phyloP scores from a whole-genome alignment of 1,284 basidiomycete species.

The Cutaneotrichosporon cutaneum region DNA sequence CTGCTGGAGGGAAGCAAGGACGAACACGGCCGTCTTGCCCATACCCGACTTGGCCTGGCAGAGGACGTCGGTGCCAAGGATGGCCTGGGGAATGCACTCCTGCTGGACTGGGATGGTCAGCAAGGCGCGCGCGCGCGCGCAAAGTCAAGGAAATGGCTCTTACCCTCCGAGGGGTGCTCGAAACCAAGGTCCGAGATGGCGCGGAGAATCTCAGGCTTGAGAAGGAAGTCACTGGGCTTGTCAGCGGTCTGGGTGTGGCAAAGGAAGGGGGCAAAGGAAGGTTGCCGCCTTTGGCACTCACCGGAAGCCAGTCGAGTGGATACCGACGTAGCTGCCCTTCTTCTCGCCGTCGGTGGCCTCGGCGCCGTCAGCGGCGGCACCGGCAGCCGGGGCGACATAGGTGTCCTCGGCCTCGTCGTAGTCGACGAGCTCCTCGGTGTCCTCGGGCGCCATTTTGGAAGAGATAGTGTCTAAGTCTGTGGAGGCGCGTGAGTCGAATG shows the following conservation, averaged over 20 bases:
- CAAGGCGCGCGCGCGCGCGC: background rate
- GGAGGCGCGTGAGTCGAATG: conserved; percentile 12
- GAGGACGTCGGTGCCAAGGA: conserved; percentile 98
- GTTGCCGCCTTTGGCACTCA: conserved; percentile 48
- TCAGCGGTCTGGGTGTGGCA: background rate
- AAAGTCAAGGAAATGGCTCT: conserved; percentile 27
- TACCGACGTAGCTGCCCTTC: conserved; percentile 96
- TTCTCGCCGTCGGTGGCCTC: conserved; percentile 71
- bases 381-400: conserved; percentile 59
- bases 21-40: conserved; percentile 99
- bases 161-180: conserved; percentile 99
- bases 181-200: conserved; percentile 99
- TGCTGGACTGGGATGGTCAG: conserved; percentile 75
- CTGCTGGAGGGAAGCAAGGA: conserved; percentile 95
- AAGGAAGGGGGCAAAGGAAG: background rate
- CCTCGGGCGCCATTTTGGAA: conserved; percentile 38
- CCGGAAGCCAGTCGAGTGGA: conserved; percentile 95
- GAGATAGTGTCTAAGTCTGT: conserved; percentile 9
- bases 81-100: conserved; percentile 99
- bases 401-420: conserved; percentile 93
- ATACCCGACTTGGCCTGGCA: conserved; percentile 99
- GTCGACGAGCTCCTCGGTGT: conserved; percentile 61
- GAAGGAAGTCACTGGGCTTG: conserved; percentile 76
- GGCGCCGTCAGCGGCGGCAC: conserved; percentile 59
- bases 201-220: conserved; percentile 94